Conservation (phyloP, 1,139 yeast genomes). For the Chernovozyma sophiae-reginae region DNA sequence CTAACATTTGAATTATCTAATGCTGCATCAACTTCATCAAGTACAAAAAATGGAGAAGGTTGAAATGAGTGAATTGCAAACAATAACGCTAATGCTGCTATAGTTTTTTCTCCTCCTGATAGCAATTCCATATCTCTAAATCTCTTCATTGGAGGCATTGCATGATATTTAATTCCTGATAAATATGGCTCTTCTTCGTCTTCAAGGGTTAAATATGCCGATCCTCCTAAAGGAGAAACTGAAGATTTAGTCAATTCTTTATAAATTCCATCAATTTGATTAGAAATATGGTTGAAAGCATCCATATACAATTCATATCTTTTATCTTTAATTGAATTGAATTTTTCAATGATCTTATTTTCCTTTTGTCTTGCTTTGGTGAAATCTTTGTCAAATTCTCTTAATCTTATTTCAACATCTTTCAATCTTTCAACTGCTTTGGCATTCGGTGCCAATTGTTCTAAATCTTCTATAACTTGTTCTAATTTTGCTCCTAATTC, state of each 20-base stretch:
- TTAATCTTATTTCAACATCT: slow-evolving; percentile 62
- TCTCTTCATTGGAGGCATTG: slow-evolving; percentile 95
- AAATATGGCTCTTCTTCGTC: slow-evolving; percentile 87
- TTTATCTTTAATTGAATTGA: slow-evolving; percentile 54
- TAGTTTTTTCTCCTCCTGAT: slow-evolving; percentile 96
- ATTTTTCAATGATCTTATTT: slow-evolving; percentile 49
- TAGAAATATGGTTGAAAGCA: slow-evolving; percentile 75
- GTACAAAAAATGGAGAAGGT: slow-evolving; percentile 93
- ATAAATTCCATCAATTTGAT: slow-evolving; percentile 72
- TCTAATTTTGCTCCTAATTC: slow-evolving; percentile 41
- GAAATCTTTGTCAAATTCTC: slow-evolving; percentile 63
- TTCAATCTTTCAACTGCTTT: slow-evolving; percentile 74
- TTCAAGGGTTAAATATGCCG: slow-evolving; percentile 83
- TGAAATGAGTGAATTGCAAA: slow-evolving; percentile 89
- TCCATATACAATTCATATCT: slow-evolving; percentile 61
- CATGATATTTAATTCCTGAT: slow-evolving; percentile 83
- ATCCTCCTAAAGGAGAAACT: slow-evolving; percentile 80
- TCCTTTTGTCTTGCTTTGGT: slow-evolving; percentile 61
- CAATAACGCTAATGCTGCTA: slow-evolving; percentile 89
- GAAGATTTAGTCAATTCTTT: slow-evolving; percentile 75
- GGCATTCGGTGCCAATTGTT: slow-evolving; percentile 68
- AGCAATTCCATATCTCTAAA: slow-evolving; percentile 89
- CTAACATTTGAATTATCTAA: slow-evolving; percentile 86
- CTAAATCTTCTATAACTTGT: slow-evolving; percentile 43
- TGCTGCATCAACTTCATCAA: slow-evolving; percentile 98